Evolutionary conservation across 805 yeast genomes (phyloP), one percentile per base, ranked within the genome.

Genomic region (Saccharomycopsis fermentans): DNA sequence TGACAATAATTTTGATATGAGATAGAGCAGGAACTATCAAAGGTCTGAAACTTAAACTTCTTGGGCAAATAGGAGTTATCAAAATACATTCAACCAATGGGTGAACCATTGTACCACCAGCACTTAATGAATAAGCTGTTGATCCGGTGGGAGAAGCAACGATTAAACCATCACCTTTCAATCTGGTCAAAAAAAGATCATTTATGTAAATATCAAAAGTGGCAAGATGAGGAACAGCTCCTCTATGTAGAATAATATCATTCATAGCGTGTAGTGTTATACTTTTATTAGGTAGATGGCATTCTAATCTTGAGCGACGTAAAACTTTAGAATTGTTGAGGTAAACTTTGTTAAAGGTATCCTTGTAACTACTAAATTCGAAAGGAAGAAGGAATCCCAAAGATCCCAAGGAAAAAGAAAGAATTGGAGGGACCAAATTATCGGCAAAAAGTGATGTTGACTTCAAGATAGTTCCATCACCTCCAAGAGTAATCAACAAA

Each of bases 111-210:
- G 96, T 83, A 1, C 98, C 98, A 14, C 98, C 97, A 0, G 96
- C 82, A 32, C 89, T 81, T 56, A 91, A 73, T 0, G 96, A 87
- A 67, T 91, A 91, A 0, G 97, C 97, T 0, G 97, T 91, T 9
- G 96, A 88, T 0, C 98, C 98, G 0, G 97, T 91, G 17, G 98
- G 98, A 0, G 97, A 87, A 2, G 94, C 79, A 52, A 90, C 76
- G 4, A 84, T 81, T 8, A 91, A 78, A 40, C 98, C 98, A 70
- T 92, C 98, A 1, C 95, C 96, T 0, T 92, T 87, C 4, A 97
- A 90, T 56, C 91, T 81, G 6, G 98, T 92, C 57, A 92, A 73
- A 66, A 84, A 86, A 68, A 87, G 85, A 24, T 88, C 90, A 69
- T 91, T 94, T 29, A 91, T 85, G 63, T 77, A 82, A n/a, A 92